These are phyloP conservation scores for Myriosclerotinia curreyana DNA, from an alignment of 2,329 filamentous ascomycete species.

Conservation along the genomic window DNA sequence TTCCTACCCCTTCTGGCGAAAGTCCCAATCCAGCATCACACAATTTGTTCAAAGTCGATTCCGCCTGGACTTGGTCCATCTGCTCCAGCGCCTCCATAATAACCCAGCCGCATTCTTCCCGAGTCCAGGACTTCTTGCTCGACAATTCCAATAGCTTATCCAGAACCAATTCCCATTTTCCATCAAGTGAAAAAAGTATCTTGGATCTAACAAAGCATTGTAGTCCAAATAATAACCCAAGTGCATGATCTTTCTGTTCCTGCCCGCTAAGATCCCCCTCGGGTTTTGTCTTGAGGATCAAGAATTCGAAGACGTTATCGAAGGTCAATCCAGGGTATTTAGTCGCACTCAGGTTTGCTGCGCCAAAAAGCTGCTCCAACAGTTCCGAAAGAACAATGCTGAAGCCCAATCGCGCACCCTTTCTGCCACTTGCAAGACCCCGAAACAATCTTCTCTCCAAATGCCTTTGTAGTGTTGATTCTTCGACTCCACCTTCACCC, in stretches of 20 bases:
- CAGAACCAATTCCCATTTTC: conserved; percentile 66
- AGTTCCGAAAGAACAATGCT: conserved; percentile 85
- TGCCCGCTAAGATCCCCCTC: conserved; percentile 57
- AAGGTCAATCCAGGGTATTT: conserved; percentile 58
- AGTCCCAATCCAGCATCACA: conserved; percentile 65
- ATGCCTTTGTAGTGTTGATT: conserved; percentile 55
- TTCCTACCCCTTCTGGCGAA: conserved; percentile 82
- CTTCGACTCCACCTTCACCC: conserved; percentile 48
- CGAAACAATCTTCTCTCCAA: conserved; percentile 68
- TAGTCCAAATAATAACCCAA: conserved; percentile 83
- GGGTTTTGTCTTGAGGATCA: conserved; percentile 55
- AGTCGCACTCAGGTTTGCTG: conserved; percentile 43
- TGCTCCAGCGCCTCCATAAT: conserved; percentile 69
- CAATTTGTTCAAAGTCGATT: conserved; percentile 61
- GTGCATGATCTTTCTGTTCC: conserved; percentile 81
- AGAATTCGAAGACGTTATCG: conserved; percentile 51
- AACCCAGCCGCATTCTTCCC: conserved; percentile 82
- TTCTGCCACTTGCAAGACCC: conserved; percentile 84
- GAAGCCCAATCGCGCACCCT: conserved; percentile 84
- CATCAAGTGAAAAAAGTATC: conserved; percentile 60
- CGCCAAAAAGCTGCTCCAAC: conserved; percentile 65
- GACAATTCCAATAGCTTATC: conserved; percentile 70
- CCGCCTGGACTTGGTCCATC: conserved; percentile 54
- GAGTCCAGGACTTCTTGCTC: conserved; percentile 81
- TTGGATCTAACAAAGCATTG: conserved; percentile 81